Conservation (phyloP, 345 rosid species). For the Trapa incisa region DNA sequence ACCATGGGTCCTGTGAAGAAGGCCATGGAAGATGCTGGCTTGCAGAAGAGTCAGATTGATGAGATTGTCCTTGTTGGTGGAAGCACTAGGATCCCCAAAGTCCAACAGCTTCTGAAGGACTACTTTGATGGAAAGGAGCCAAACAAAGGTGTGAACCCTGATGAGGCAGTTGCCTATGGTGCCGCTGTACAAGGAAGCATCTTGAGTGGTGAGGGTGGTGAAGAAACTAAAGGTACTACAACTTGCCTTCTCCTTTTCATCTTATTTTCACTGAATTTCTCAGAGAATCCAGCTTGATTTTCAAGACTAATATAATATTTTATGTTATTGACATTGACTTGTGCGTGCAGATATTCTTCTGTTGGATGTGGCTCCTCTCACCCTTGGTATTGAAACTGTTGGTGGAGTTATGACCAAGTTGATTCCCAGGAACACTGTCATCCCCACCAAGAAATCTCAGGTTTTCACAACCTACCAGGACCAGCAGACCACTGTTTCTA, state of each 20-base stretch:
- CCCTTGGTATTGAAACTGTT: slow-evolving; percentile 91
- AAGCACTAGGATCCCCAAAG: slow-evolving; percentile 96
- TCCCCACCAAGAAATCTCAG: slow-evolving; percentile 96
- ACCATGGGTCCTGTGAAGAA: too few relatives aligned
- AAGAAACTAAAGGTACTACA: slow-evolving; percentile 83
- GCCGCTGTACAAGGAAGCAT: slow-evolving; percentile 99
- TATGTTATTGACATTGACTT: not conserved
- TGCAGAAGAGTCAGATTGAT: slow-evolving; percentile 42
- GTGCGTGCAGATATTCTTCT: slow-evolving; percentile 68
- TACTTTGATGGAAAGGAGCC: slow-evolving; percentile 98
- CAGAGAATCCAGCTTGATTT: too few relatives aligned
- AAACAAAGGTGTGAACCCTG: slow-evolving; percentile 98
- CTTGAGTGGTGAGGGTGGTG: slow-evolving; percentile 98
- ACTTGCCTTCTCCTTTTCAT: not conserved
- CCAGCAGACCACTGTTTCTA: slow-evolving; percentile 95
- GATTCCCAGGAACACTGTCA: slow-evolving; percentile 96
- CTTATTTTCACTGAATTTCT: not conserved
- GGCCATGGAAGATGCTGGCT: too few relatives aligned
- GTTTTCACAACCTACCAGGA: slow-evolving; percentile 97
- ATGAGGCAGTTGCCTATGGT: slow-evolving; percentile 97
- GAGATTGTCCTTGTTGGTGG: slow-evolving; percentile 99
- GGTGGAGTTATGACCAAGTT: slow-evolving; percentile 99
- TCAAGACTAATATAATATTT: not conserved
- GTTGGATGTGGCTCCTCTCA: slow-evolving; percentile 88
- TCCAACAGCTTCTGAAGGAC: slow-evolving; percentile 91